phyloP scores from a whole-genome alignment of 768 basidiomycete genomes.

The Tulasnella calospora region DNA sequence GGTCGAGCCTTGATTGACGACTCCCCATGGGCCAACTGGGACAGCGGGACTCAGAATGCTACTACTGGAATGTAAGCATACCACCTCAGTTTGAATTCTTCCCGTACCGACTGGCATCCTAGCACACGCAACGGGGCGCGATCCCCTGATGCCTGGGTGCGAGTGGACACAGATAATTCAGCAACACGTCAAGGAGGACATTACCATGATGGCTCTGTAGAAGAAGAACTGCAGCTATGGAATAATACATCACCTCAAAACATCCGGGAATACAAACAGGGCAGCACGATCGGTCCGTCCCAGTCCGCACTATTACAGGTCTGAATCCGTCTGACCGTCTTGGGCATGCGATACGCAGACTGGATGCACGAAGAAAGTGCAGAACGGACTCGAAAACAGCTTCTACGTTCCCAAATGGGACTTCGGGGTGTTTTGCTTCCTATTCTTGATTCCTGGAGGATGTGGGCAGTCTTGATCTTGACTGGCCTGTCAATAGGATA shows the following conservation, averaged over 20 bases:
- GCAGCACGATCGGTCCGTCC: constrained; percentile 25
- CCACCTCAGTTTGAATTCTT: background rate
- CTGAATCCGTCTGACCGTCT: background rate
- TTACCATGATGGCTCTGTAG: background rate
- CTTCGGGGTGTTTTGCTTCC: constrained; percentile 53
- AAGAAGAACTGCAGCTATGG: constrained; percentile 1
- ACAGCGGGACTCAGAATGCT: background rate
- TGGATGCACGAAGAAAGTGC: constrained; percentile 30
- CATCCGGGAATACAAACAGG: constrained; percentile 20
- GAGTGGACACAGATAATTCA: background rate
- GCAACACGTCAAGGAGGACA: background rate
- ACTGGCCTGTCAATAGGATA: constrained; percentile 65
- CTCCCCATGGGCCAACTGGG: background rate
- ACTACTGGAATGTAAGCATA: background rate
- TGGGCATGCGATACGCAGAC: constrained; percentile 14
- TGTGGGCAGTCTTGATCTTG: constrained; percentile 58
- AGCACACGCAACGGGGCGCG: background rate
- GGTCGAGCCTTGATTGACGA: background rate
- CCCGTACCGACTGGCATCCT: background rate
- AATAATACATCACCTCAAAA: background rate
- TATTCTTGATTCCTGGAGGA: constrained; percentile 51
- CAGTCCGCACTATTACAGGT: background rate
- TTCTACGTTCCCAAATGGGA: constrained; percentile 39
- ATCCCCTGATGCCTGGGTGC: background rate
- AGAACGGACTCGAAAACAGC: constrained; percentile 28